A percentile compares a stretch with the other conserved stretches of the same genome.
Conservation (phyloP, 2,329 filamentous ascomycete genomes). For the Zopfia rhizophila region DNA sequence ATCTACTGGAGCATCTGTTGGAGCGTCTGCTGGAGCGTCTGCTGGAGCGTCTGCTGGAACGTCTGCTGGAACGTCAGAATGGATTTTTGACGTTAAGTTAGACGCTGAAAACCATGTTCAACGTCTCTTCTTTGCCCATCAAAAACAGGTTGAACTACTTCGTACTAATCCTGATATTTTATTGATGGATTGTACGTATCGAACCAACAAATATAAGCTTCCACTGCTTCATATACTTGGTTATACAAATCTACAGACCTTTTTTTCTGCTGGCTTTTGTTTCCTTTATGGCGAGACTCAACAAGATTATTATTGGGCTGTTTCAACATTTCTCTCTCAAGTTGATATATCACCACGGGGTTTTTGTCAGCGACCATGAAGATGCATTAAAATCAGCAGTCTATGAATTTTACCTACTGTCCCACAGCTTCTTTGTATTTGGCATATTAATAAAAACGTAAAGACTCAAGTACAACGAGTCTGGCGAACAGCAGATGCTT, state of each 20-base stretch:
- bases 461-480: slow-evolving; percentile 22
- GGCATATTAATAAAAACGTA: slow-evolving; percentile 26
- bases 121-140: slow-evolving; percentile 24
- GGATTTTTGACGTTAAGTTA: slow-evolving; percentile 23
- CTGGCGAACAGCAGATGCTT: slow-evolving; percentile 18
- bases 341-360: slow-evolving; percentile 20
- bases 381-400: slow-evolving; percentile 23
- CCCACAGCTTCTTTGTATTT: slow-evolving; percentile 22
- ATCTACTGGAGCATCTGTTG: too few relatives aligned
- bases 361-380: slow-evolving; percentile 24
- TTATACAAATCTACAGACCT: slow-evolving; percentile 25
- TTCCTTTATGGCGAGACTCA: slow-evolving; percentile 20
- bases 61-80: slow-evolving; percentile 20
- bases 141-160: slow-evolving; percentile 23
- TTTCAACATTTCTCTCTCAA: too few relatives aligned
- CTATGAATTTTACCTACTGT: slow-evolving; percentile 14
- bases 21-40: too few relatives aligned
- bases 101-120: slow-evolving; percentile 18
- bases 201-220: slow-evolving; percentile 22
- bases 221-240: slow-evolving; percentile 20
- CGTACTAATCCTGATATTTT: slow-evolving; percentile 21
- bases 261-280: slow-evolving; percentile 26
- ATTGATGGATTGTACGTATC: slow-evolving; percentile 23
- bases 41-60: too few relatives aligned
- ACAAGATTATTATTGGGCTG: slow-evolving; percentile 22